Base-by-base conservation (phyloP, 306 rosid genomes). In the Quercus mongolica region DNA sequence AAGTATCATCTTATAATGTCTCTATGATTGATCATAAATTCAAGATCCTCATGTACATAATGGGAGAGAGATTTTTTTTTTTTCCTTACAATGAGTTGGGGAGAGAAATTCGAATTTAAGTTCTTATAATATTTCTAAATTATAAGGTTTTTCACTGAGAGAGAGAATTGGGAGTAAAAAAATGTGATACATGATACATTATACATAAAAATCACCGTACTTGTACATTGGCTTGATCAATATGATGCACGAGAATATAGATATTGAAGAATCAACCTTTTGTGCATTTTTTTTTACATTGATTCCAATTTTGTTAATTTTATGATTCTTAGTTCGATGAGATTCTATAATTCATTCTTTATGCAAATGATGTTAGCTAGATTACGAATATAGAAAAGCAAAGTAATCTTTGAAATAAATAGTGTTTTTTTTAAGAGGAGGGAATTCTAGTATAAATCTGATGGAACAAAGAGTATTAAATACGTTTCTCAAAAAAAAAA, bases 381-480 rank as follows among this genome's bases (percentile, higher is more conserved):
- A 67, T 13, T 65, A 59, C 46, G 75, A 74, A 80, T 74, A 73
- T 49, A 31, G 19, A 73, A 73, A 79, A 38, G 28, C 56, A 15
- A 35, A 4, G 10, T 55, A 63, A 17, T 55, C 74, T 63, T 73
- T 55, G 21, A 41, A 62, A 64, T 7, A 15, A 80, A 14, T 59
- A 38, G 67, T 69, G 33, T 46, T 21, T 51, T 71, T 35, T 72
- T 17, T 25, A 4, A 38, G 18, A 68, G 65, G 41, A 68, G 65
- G 23, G 56, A 25, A 81, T 54, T 71, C 70, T 21, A 51, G 69
- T 13, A 69, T 73, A 76, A 52, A 62, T 49, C 14, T 49, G 17
- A 13, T 12, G 54, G 74, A 72, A 21, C 56, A 62, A 19, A 56
- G 74, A 20, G 35, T 65, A 52, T 20, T 19, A 51, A 67, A 30